Conservation (phyloP, 2,329 filamentous ascomycete genomes). For the Diaporthe amygdali region DNA sequence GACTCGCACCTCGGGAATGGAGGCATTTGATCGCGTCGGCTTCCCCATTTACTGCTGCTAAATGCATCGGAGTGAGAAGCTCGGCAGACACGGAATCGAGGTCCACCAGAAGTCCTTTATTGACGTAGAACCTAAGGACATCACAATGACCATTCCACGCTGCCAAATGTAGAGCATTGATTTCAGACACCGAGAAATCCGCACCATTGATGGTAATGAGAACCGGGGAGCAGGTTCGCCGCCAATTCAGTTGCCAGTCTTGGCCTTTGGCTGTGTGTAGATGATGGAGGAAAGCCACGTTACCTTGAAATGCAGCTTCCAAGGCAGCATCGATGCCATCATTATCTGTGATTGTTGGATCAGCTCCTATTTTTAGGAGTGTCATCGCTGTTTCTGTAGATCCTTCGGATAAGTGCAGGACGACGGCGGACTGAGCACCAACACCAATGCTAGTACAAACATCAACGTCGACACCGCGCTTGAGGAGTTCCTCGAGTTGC, state of each 20-base stretch:
- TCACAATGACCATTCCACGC: neutral
- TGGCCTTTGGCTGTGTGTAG: neutral
- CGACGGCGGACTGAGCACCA: neutral
- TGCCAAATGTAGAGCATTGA: neutral
- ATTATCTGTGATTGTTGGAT: neutral
- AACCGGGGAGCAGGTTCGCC: neutral
- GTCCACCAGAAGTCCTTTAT: neutral
- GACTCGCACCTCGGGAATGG: neutral
- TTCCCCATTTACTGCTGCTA: neutral
- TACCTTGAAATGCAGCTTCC: neutral
- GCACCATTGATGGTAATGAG: neutral
- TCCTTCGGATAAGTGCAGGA: rapidly evolving
- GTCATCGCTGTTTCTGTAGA: neutral
- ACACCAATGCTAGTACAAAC: rapidly evolving
- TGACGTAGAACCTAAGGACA: neutral
- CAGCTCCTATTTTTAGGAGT: neutral
- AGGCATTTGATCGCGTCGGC: neutral
- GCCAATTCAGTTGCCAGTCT: neutral
- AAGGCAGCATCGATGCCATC: neutral
- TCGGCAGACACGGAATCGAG: neutral
- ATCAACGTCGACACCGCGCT: neutral
- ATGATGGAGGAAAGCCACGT: neutral
- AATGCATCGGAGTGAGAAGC: neutral
- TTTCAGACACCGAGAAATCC: rapidly evolving
- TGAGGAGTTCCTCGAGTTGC: neutral